phyloP scores from a whole-genome alignment of 805 yeast species.

The Spathaspora passalidarum region DNA sequence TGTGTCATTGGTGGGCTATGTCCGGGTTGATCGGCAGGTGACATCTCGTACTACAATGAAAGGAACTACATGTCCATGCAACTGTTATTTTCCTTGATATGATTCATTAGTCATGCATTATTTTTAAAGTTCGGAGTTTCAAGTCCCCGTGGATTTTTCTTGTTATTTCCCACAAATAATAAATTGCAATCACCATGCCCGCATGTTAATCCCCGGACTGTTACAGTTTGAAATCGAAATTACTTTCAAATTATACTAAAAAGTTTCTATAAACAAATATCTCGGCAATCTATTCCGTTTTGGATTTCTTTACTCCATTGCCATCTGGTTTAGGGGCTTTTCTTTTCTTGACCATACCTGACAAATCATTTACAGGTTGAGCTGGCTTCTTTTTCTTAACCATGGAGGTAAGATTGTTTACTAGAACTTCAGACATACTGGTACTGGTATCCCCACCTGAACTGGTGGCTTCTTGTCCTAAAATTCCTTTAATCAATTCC shows the following conservation, averaged over 20 bases:
- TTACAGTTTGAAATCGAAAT: no score
- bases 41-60: no score
- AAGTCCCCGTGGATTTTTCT: neutral
- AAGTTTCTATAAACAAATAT: no score
- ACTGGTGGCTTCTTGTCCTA: conserved; percentile 42
- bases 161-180: neutral
- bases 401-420: conserved; percentile 56
- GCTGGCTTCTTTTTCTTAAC: conserved; percentile 26
- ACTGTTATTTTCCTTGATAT: neutral
- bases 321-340: conserved; percentile 17
- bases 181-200: neutral
- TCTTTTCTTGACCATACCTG: conserved; percentile 61
- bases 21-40: no score
- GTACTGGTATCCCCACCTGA: conserved; percentile 10
- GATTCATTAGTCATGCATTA: neutral
- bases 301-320: conserved; percentile 1
- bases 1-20: no score
- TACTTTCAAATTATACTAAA: no score
- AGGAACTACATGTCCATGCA: neutral
- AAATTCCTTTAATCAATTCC: conserved; percentile 52
- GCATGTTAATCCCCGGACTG: neutral
- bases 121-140: neutral
- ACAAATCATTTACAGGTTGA: conserved; percentile 54
- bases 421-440: conserved; percentile 18
- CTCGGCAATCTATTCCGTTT: conserved; percentile 2